These are phyloP conservation scores for Mediolabrus comicus DNA, from an alignment of 108 stramenopile genomes.

Conservation along the genomic window DNA sequence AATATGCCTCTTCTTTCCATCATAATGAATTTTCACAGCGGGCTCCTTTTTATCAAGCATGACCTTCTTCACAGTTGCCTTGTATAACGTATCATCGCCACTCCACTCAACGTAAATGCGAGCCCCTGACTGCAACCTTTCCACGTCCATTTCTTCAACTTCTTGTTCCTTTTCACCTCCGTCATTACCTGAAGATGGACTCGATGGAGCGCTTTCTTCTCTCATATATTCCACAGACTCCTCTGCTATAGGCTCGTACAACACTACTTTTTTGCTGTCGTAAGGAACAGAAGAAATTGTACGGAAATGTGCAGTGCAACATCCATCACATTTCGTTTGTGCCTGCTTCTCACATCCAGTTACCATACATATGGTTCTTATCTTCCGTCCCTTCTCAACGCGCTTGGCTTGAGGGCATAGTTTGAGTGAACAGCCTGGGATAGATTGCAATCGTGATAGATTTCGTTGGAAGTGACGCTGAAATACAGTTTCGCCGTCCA, in stretches of 20 bases:
- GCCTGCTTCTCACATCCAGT: slow-evolving; percentile 14
- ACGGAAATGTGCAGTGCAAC: slow-evolving; percentile 16
- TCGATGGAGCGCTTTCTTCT: not conserved
- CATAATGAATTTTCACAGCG: slow-evolving; percentile 34
- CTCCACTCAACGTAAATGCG: slow-evolving; percentile 31
- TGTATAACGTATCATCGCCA: slow-evolving; percentile 22
- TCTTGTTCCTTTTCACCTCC: not conserved
- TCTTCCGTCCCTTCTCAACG: slow-evolving; percentile 11
- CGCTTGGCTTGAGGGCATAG: slow-evolving; percentile 1
- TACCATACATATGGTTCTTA: slow-evolving; percentile 22
- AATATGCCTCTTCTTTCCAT: slow-evolving; percentile 42
- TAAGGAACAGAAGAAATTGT: slow-evolving; percentile 4
- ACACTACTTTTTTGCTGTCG: not conserved
- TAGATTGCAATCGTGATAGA: not conserved
- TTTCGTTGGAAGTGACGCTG: slow-evolving; percentile 2
- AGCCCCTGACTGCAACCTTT: not conserved
- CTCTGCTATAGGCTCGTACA: not conserved
- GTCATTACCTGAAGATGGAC: not conserved
- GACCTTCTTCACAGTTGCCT: slow-evolving; percentile 36
- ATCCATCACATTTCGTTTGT: slow-evolving; percentile 17
- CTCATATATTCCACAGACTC: not conserved
- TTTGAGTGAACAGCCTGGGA: not conserved
- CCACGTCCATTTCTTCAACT: not conserved
- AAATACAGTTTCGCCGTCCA: not conserved
- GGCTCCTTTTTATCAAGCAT: slow-evolving; percentile 1